Evolutionary conservation across 139 green algal species (phyloP), one percentile per base, ranked within the genome.

Genomic region (Chlamydomonas incerta): DNA sequence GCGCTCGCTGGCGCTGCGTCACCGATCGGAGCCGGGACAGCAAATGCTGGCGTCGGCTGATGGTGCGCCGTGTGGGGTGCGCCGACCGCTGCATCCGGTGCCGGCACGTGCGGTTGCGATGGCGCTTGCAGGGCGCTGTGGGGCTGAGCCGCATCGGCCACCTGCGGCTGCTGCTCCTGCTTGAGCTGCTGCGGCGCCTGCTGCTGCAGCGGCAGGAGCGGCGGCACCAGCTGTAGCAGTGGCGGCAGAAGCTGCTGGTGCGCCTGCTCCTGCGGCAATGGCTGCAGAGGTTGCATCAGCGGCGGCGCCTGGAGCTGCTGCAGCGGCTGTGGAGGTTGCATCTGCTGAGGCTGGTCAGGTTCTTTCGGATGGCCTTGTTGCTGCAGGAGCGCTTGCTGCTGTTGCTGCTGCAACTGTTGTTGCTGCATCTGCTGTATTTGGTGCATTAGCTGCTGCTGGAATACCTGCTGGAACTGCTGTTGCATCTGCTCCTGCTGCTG

Each of bases 361-460:
- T n/a, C n/a, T n/a, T n/a, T n/a, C n/a, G n/a, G n/a, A n/a, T n/a
- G n/a, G n/a, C n/a, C n/a, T n/a, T n/a, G n/a, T n/a, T n/a, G n/a
- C 10, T 83, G 60, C 28, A 17, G 47, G 3, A 6, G 2, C 69
- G 34, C 17, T 5, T 57, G 18, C 74, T 28, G 28, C 28, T 71
- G 33, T 26, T 70, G 55, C 31, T 81, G 74, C 14, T 82, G 46
- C 23, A 57, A 11, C 24, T 35, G 18, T 21, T 52, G 29, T 50
- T 80, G 72, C 72, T 80, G 72, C 46, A 63, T 26, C 72, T 60
- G 41, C 70, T 60, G 70, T 24, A 35, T 23, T 21, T 35, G 37
- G 17, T 75, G 37, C 26, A 24, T 21, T 0, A 35, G 26, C 41
- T 60, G 70, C 24, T 62, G 70, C 41, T 75, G 70, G 34, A 28